Percentiles rank a stretch among this genome's conserved stretches.
phyloP scores from a whole-genome alignment of 2,329 filamentous ascomycete species.

The Neofusicoccum parvum region DNA sequence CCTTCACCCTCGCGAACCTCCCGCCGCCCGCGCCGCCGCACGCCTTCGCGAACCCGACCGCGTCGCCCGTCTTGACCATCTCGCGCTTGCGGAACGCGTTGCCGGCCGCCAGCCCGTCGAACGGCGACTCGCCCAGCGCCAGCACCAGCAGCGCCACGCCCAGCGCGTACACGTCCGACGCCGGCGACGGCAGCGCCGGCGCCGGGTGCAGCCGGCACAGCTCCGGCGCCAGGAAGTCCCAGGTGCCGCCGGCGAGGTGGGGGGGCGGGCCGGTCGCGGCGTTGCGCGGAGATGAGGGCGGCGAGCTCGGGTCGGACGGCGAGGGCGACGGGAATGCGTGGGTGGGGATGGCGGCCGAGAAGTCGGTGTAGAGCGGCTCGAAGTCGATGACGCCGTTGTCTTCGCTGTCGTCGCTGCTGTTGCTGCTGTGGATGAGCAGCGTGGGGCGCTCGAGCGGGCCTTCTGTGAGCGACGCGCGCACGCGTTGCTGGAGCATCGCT shows the following conservation, averaged over 20 bases:
- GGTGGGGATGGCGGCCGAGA: constrained; percentile 32
- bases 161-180: constrained; percentile 48
- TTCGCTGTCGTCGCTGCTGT: constrained; percentile 12
- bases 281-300: constrained; percentile 21
- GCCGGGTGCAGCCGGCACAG: constrained; percentile 31
- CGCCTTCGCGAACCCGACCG: constrained; percentile 41
- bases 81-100: constrained; percentile 48
- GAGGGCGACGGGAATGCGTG: background rate
- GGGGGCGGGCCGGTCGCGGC: constrained; percentile 26
- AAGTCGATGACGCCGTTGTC: background rate
- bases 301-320: constrained; percentile 30
- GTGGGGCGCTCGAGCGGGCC: background rate
- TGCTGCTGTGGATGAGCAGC: background rate
- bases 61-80: constrained; percentile 46
- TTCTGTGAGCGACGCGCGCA: background rate
- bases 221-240: constrained; percentile 48
- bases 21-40: constrained; percentile 25
- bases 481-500: constrained; percentile 2
- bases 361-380: constrained; percentile 38
- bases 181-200: constrained; percentile 32
- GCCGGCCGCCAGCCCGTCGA: constrained; percentile 36
- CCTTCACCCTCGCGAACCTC: constrained; percentile 33
- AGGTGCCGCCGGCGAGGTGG: constrained; percentile 47
- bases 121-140: constrained; percentile 47
- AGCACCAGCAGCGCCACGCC: constrained; percentile 48